Conservation (phyloP, 148 eudicot genomes). For the Spergularia marina region DNA sequence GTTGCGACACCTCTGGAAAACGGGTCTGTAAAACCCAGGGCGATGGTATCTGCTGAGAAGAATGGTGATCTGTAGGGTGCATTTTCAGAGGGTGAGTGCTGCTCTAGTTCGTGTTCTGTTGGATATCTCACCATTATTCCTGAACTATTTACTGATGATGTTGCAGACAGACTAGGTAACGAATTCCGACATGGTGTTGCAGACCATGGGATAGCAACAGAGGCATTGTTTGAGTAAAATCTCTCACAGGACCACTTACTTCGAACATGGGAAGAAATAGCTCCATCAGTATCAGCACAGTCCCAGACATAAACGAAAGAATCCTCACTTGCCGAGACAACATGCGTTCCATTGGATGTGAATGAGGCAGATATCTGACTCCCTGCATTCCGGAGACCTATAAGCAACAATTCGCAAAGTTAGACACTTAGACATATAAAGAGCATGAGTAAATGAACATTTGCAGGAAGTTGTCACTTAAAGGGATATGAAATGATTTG, state of each 20-base stretch:
- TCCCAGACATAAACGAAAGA: constrained; percentile 74
- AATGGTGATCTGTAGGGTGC: constrained; percentile 29
- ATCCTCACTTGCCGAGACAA: constrained; percentile 72
- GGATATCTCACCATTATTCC: constrained; percentile 32
- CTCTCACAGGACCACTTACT: constrained; percentile 53
- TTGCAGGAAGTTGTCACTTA: no score
- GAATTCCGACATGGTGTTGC: constrained; percentile 37
- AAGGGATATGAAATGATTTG: no score
- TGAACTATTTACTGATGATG: constrained; percentile 21
- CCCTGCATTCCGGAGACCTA: constrained; percentile 59
- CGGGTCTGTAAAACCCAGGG: constrained; percentile 47
- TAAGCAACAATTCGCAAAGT: neutral
- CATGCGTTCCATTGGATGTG: constrained; percentile 61
- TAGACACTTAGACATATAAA: neutral
- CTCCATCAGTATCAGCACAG: constrained; percentile 22
- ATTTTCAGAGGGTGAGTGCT: constrained; percentile 18
- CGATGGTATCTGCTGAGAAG: constrained; percentile 38
- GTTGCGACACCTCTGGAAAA: constrained; percentile 65
- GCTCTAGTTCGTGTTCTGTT: constrained; percentile 26
- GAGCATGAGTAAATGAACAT: neutral
- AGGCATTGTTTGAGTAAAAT: constrained; percentile 53
- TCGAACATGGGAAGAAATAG: constrained; percentile 35
- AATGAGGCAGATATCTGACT: constrained; percentile 69
- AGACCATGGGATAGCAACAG: constrained; percentile 70
- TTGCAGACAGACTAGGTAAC: constrained; percentile 14